Evolutionary conservation across 345 rosid genomes (phyloP), one percentile per base, ranked within the genome.

Genomic region (Eucalyptus albens): DNA sequence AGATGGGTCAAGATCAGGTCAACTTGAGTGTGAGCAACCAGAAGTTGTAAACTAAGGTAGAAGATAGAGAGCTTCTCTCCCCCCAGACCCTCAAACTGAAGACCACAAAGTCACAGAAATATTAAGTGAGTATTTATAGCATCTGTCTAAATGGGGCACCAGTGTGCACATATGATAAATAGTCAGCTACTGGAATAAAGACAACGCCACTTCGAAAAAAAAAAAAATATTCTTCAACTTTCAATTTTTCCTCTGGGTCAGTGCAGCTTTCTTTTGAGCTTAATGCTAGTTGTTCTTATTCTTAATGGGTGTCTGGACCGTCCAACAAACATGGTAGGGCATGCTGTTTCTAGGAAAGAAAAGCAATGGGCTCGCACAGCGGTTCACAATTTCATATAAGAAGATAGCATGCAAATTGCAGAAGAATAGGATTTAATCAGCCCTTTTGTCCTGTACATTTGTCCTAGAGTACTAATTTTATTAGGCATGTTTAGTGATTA

Each of bases 321-420:
- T 91, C 90, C 89, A 90, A 60, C 53, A 59, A 67, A 67, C 87
- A 86, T 90, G 91, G 47, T 89, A 88, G 89, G 93, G 26, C 88
- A 88, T 45, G 22, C 50, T 53, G 40, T 87, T 87, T 51, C 53
- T 26, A 13, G 59, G 5, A 42, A 37, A 72, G 83, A 15, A 72
- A 6, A 72, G 83, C 45, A 72, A 37, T 72, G 45, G 26, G 15
- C 31, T 60, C 15, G 40, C 40, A 40, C 87, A 37, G 62, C 27
- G n/a, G 56, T 69, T 86, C 87, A 31, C 26, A 81, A 77, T 77
- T 88, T 87, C 88, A n/a, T 89, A 62, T 89, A 50, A 15, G 49
- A 59, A 85, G 87, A 86, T 77, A 37, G 27, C 45, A 13, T n/a
- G 50, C 91, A 88, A 88, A 88, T 90, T 89, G 89, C 27, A 27